Evolutionary conservation across 1,284 basidiomycete genomes (phyloP), one percentile per base, ranked within the genome.

Genomic region (Cerioporus squamosus): DNA sequence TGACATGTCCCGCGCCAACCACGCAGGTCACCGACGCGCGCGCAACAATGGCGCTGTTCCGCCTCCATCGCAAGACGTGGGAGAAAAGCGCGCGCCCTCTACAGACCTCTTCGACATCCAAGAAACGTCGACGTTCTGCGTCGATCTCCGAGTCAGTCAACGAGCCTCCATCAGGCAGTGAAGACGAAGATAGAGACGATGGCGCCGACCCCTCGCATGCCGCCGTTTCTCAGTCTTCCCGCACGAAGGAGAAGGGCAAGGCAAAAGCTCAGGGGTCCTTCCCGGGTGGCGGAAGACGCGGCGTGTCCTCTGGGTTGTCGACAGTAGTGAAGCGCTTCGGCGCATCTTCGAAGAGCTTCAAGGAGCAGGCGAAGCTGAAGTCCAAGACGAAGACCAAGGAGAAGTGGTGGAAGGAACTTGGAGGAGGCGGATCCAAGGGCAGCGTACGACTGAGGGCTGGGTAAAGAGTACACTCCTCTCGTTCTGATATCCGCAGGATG

Each of bases 21-120:
- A 6, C 17, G 3, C 39, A 96, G 94, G 86, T 97, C 7, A 94
- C 88, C 23, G 96, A 99, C 71, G 96, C 97, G 2, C 82, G 95
- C 47, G 95, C 96, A 0, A 95, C 97, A 0, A 98, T 99, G 95
- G 96, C 94, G 0, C 78, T 98, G 23, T 99, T 93, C 74, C 82
- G 95, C 7, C 73, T 97, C n/a, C 84, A 97, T 72, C 90, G 92
- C 68, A 85, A 86, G 57, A 84, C 86, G 51, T 98, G 94, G 95
- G 95, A 98, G 64, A 81, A 79, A 51, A 76, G 56, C 49, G 31
- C 52, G 9, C 57, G 62, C 5, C 54, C 57, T 9, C 24, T 50
- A 2, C 18, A 52, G 12, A 26, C 50, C 17, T 49, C 44, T 18
- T 53, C 38, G 20, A 18, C 9, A 23, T 33, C 42, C 8, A 24